Percentiles rank a stretch among this genome's conserved stretches.
phyloP scores from a whole-genome alignment of 495 filamentous ascomycete genomes.

The Ramalina intermedia region DNA sequence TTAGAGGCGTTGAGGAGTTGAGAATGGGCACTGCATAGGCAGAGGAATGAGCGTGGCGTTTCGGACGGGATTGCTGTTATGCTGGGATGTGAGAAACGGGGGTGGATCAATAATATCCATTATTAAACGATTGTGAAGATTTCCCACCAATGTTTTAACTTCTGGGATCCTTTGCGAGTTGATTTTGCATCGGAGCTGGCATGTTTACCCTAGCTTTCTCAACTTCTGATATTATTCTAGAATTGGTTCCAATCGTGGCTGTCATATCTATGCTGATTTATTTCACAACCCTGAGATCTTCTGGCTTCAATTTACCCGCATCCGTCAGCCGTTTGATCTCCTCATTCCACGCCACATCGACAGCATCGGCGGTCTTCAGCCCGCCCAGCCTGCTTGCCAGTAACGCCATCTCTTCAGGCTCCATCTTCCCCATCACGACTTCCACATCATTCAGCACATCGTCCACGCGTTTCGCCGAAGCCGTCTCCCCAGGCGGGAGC shows the following conservation, averaged over 20 bases:
- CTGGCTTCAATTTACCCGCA: constrained; percentile 72
- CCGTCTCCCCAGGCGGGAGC: constrained; percentile 44
- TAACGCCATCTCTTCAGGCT: constrained; percentile 71
- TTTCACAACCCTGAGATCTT: constrained; percentile 31
- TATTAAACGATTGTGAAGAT: too few species aligned
- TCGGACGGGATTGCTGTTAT: not conserved
- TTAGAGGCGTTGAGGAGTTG: not conserved
- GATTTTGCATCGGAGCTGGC: too few species aligned
- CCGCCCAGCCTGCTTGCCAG: constrained; percentile 49
- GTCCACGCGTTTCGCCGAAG: constrained; percentile 62
- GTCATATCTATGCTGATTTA: not conserved
- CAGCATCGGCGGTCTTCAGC: constrained; percentile 51
- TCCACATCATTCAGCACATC: constrained; percentile 62
- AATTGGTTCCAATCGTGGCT: not conserved
- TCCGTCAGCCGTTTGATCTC: constrained; percentile 61
- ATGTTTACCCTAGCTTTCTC: not conserved
- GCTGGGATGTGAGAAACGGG: too few species aligned
- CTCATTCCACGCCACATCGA: constrained; percentile 39
- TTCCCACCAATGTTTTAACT: too few species aligned
- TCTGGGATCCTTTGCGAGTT: too few species aligned
- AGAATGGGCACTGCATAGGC: not conserved
- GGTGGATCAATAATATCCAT: too few species aligned
- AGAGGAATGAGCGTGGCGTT: constrained; percentile 3
- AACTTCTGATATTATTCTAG: too few species aligned
- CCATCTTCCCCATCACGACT: constrained; percentile 74